Evolutionary conservation across 2,329 filamentous ascomycete species (phyloP), one percentile per base, ranked within the genome.

Genomic region (Trichoderma aggressivum): DNA sequence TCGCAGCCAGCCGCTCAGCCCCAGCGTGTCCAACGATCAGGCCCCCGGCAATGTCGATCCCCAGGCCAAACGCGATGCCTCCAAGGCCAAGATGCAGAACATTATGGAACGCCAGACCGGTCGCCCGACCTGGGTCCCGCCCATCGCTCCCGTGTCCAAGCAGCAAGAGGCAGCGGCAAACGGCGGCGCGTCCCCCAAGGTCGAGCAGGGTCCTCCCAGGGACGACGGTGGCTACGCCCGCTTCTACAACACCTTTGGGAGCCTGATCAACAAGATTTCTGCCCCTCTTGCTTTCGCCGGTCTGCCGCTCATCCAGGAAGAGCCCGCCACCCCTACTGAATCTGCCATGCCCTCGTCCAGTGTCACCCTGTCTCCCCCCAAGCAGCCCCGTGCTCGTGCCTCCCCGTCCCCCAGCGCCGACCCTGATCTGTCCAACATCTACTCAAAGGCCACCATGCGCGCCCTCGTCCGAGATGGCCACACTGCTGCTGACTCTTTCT

Each of bases 221-320:
- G 83, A 81, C 75, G 93, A 97, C 36, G 94, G 95, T 70, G 91
- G 93, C 7, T 99, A 98, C 78, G 89, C 93, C 7, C 89, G 90
- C 68, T 99, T 98, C 82, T 99, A 98, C 82, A 94, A 88, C 71
- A 94, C 94, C 1, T 97, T 98, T 77, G 94, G 94, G 70, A 93
- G 88, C 68, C 88, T 98, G 61, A 93, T 98, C 78, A 96, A 94
- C 73, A 92, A 91, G 75, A 88, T 98, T 14, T 97, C 95, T 0
- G 94, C 94, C 0, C 94, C 94, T 1, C 85, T 99, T 34, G 95
- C 94, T 4, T 99, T 98, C 82, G 94, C 96, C 5, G 95, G 95
- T 1, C 87, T 99, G 10, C 96, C 96, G 0, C 85, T 99, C 6
- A 88, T 89, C 32, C 77, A 85, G 21, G 85, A 88, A 70, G 86